Evolutionary conservation across 1,284 basidiomycete species (phyloP), one percentile per base, ranked within the genome.

Genomic region (Cystobasidium sp.): DNA sequence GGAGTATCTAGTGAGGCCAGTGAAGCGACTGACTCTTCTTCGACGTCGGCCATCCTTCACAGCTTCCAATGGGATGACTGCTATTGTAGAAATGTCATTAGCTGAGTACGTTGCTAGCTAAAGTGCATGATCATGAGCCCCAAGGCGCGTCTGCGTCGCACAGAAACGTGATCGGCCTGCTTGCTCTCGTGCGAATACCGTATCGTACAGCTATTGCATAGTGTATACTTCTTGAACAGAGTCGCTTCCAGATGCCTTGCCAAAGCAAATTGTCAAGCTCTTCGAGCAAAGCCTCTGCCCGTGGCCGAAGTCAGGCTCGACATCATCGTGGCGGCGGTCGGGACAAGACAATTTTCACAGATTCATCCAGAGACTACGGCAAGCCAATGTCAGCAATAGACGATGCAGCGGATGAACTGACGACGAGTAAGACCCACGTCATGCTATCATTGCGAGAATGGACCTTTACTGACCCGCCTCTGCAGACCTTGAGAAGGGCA

Each of bases 361-460:
- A 81, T 76, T 66, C 64, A 18, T 78, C 76, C 8, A 75, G 78
- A 49, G 77, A 75, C 20, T 80, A 64, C 64, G 82, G 81, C 41
- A 81, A 84, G 59, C 87, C 88, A 18, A 85, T 86, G 10, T 88
- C 87, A 75, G 85, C 85, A 9, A 83, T 88, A 18, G 86, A 86
- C 76, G 82, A 82, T 20, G 80, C 83, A 6, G 82, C 80, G 6
- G 66, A 69, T 10, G 78, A 76, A 31, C 81, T 65, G 58, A 51
- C 37, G 24, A 18, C 64, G 52, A 16, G 67, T 64, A 6, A 63
- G 63, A 6, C 69, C 82, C 31, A 82, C 81, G 7, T 78, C 81
- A 24, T 81, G 76, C 49, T 22, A 31, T 31, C 5, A 31, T 31
- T 31, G 16, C 78, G 76, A 41, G 77, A 78, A 14, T 81, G 79